These are phyloP conservation scores for Arthrobotrys musiformis DNA, from an alignment of 2,329 filamentous ascomycete genomes.

Conservation along the genomic window DNA sequence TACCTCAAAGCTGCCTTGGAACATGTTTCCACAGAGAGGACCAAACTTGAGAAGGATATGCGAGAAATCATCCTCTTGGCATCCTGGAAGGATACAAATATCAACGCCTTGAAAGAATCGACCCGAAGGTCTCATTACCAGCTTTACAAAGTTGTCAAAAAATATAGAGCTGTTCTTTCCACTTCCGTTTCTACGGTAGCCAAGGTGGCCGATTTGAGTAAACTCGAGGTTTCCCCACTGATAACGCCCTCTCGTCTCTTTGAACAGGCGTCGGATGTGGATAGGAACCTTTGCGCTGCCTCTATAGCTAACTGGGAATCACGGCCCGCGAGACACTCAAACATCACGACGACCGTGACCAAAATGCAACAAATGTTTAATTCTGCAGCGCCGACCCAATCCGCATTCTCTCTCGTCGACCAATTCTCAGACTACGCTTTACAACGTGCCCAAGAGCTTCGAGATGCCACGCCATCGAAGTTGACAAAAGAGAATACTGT, in stretches of 20 bases:
- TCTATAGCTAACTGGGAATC: conserved; percentile 25
- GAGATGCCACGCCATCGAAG: conserved; percentile 82
- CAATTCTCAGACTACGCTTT: conserved; percentile 64
- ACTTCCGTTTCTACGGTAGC: conserved; percentile 73
- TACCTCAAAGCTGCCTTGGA: conserved; percentile 24
- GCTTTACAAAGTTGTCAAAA: conserved; percentile 88
- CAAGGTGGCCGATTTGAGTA: conserved; percentile 30
- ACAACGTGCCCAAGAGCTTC: conserved; percentile 74
- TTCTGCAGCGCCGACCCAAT: conserved; percentile 67
- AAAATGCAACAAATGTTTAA: conserved; percentile 72
- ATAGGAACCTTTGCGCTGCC: conserved; percentile 56
- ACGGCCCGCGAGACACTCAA: conserved; percentile 71
- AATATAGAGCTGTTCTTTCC: conserved; percentile 82
- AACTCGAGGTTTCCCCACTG: conserved; percentile 3
- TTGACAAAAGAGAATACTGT: conserved; percentile 82
- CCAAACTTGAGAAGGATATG: conserved; percentile 86
- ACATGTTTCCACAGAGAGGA: conserved; percentile 67
- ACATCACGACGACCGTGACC: conserved; percentile 75
- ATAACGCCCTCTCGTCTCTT: conserved; percentile 58
- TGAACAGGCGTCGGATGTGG: conserved; percentile 62
- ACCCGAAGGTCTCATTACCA: conserved; percentile 90
- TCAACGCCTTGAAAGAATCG: conserved; percentile 86
- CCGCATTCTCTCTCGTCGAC: conserved; percentile 68
- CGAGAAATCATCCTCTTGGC: conserved; percentile 91
- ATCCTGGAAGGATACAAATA: conserved; percentile 98